Evolutionary conservation across 257 asterid species (phyloP).

Genomic region (Ehretia macrophylla): DNA sequence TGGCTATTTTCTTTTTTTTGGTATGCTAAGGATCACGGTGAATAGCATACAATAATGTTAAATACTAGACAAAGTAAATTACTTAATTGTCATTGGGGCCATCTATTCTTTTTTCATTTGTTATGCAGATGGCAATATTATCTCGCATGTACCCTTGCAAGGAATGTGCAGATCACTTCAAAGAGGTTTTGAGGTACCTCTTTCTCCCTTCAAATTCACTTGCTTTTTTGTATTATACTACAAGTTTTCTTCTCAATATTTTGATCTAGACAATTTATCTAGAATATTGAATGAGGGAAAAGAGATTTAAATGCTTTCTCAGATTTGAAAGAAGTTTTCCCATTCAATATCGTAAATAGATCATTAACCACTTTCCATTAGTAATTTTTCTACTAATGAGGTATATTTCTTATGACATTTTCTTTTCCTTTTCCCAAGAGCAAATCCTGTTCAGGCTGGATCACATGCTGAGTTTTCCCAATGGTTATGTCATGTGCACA

Average conservation of each 20-base stretch:
- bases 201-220: not conserved
- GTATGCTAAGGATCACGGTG: too few relatives aligned
- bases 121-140: constrained; percentile 72
- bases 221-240: not conserved
- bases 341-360: too few relatives aligned
- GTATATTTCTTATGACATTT: not conserved
- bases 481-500: constrained; percentile 87
- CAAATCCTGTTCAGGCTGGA: constrained; percentile 75
- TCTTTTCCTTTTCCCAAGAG: constrained; percentile 19
- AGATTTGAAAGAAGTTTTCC: too few relatives aligned
- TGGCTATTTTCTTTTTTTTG: too few relatives aligned
- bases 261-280: not conserved
- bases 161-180: constrained; percentile 97
- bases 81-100: not conserved
- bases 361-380: too few relatives aligned
- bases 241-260: not conserved
- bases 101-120: constrained; percentile 16
- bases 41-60: too few relatives aligned
- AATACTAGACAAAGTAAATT: too few relatives aligned
- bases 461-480: constrained; percentile 78
- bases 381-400: not conserved
- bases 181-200: constrained; percentile 73
- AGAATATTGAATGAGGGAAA: not conserved
- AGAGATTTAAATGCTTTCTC: too few relatives aligned
- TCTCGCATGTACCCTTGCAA: constrained; percentile 91